These are phyloP conservation scores for Acer campestre DNA, from an alignment of 345 rosid species.

Conservation along the genomic window DNA sequence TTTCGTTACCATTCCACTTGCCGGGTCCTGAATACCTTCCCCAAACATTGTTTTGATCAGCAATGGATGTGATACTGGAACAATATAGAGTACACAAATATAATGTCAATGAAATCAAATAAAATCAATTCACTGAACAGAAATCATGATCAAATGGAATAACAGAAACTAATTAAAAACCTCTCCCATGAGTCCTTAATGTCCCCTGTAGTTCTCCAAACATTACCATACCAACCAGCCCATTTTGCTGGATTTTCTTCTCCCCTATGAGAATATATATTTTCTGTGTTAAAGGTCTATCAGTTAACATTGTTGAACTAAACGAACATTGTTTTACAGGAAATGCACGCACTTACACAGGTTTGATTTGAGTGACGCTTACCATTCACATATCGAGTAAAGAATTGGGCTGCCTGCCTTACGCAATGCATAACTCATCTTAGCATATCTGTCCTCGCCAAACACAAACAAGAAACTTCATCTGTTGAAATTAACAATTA, in stretches of 20 bases:
- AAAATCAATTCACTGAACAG: slow-evolving; percentile 17
- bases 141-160: not conserved
- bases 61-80: slow-evolving; percentile 43
- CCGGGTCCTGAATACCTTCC: slow-evolving; percentile 62
- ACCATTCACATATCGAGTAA: slow-evolving; percentile 60
- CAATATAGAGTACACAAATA: not conserved
- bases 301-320: not conserved
- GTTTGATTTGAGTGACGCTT: not conserved
- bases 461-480: not conserved
- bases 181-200: slow-evolving; percentile 45
- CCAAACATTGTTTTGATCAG: slow-evolving; percentile 54
- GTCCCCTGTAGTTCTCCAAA: slow-evolving; percentile 69
- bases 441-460: slow-evolving; percentile 35
- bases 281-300: not conserved
- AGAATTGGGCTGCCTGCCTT: slow-evolving; percentile 45
- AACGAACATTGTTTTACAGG: no score
- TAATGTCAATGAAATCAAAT: slow-evolving; percentile 12
- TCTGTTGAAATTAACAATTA: no score
- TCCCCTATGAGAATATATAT: slow-evolving; percentile 35
- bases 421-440: slow-evolving; percentile 51
- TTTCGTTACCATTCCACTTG: slow-evolving; percentile 59
- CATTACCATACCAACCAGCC: slow-evolving; percentile 49
- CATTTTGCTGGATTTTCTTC: slow-evolving; percentile 58
- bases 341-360: no score
- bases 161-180: slow-evolving; percentile 18